A percentile compares a stretch with the other conserved stretches of the same genome.
phyloP scores from a whole-genome alignment of 2,329 filamentous ascomycete species.

The Periglandula ipomoeae region DNA sequence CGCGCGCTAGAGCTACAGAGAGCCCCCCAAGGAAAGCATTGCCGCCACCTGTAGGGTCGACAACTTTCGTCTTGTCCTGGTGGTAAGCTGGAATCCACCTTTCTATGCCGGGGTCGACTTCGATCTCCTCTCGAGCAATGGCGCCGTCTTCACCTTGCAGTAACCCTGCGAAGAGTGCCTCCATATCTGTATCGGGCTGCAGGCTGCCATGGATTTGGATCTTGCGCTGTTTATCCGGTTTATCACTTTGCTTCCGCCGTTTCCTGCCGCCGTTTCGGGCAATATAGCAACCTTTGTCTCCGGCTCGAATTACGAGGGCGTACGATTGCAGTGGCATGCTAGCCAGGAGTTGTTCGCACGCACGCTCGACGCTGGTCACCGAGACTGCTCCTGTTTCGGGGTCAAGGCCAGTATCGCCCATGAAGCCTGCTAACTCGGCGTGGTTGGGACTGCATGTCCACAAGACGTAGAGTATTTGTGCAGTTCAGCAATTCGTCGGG shows the following conservation, averaged over 20 bases:
- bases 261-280: slow-evolving; percentile 48
- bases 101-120: slow-evolving; percentile 55
- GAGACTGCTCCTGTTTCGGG: slow-evolving; percentile 45
- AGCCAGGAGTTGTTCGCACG: slow-evolving; percentile 53
- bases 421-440: slow-evolving; percentile 77
- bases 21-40: slow-evolving; percentile 74
- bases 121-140: slow-evolving; percentile 48
- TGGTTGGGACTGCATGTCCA: slow-evolving; percentile 75
- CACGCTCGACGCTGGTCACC: slow-evolving; percentile 42
- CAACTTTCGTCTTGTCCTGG: slow-evolving; percentile 41
- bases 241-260: neutral
- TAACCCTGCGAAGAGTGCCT: slow-evolving; percentile 50
- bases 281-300: slow-evolving; percentile 62
- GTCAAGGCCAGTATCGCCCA: slow-evolving; percentile 52
- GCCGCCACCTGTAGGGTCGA: slow-evolving; percentile 92
- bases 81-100: slow-evolving; percentile 77
- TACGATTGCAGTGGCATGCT: slow-evolving; percentile 57
- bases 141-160: slow-evolving; percentile 43
- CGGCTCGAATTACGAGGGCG: slow-evolving; percentile 60
- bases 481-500: slow-evolving; percentile 57
- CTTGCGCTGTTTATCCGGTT: slow-evolving; percentile 23
- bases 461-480: slow-evolving; percentile 51
- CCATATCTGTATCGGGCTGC: slow-evolving; percentile 53
- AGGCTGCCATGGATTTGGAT: slow-evolving; percentile 41
- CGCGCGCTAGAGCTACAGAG: slow-evolving; percentile 49